Evolutionary conservation across 2,329 filamentous ascomycete species (phyloP).

Genomic region (Knufia petricola): DNA sequence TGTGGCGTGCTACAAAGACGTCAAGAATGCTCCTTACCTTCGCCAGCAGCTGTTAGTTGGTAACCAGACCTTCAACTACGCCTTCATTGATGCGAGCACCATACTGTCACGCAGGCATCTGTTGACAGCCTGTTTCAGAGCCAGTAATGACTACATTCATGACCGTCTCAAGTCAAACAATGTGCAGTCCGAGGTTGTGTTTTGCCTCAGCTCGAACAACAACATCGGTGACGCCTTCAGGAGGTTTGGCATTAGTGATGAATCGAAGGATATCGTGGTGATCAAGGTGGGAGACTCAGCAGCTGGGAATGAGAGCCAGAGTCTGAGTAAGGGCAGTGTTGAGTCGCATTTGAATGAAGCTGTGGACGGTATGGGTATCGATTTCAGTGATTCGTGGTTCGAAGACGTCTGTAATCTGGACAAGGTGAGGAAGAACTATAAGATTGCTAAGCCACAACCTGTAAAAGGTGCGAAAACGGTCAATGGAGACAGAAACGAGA

Average conservation of each 20-base stretch:
- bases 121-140: conserved; percentile 65
- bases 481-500: conserved; percentile 7
- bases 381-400: conserved; percentile 57
- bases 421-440: conserved; percentile 77
- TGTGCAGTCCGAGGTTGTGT: conserved; percentile 81
- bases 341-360: conserved; percentile 51
- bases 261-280: conserved; percentile 63
- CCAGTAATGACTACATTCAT: conserved; percentile 57
- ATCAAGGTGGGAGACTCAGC: conserved; percentile 60
- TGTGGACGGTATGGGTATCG: conserved; percentile 51
- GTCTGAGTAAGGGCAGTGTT: conserved; percentile 39
- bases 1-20: conserved; percentile 62
- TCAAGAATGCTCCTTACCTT: conserved; percentile 68
- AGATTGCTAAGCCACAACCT: conserved; percentile 46
- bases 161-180: conserved; percentile 66
- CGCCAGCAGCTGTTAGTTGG: conserved; percentile 75
- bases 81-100: conserved; percentile 76
- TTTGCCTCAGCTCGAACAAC: conserved; percentile 67
- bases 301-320: conserved; percentile 27
- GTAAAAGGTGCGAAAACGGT: conserved; percentile 22
- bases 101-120: conserved; percentile 65
- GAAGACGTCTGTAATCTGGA: conserved; percentile 50
- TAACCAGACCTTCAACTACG: conserved; percentile 83
- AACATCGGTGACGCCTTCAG: conserved; percentile 91
- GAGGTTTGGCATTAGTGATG: conserved; percentile 68